phyloP scores from a whole-genome alignment of 2,329 filamentous ascomycete species.

The Sporothrix schenckii region DNA sequence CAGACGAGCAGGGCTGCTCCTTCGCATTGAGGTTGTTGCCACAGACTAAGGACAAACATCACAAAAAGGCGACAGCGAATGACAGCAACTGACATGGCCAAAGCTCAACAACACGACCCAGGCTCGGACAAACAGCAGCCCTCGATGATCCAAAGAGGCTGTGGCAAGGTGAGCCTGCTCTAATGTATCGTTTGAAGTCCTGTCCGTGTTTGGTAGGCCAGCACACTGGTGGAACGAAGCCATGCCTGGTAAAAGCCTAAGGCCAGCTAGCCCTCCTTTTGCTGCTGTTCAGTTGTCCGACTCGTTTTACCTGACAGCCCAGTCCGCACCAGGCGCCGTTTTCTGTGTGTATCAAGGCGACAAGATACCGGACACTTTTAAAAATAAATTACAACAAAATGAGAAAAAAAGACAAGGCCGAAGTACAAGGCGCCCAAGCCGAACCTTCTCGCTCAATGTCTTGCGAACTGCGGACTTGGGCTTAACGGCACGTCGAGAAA shows the following conservation, averaged over 20 bases:
- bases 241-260: not conserved
- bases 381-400: not conserved
- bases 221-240: constrained; percentile 4
- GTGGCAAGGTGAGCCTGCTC: constrained; percentile 16
- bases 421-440: not conserved
- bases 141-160: not conserved
- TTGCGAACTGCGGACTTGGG: constrained; percentile 17
- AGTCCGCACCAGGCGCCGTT: not conserved
- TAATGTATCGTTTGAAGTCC: not conserved
- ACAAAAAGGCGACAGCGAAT: not conserved
- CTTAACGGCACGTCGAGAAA: not conserved
- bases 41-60: not conserved
- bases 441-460: not conserved
- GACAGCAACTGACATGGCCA: not conserved
- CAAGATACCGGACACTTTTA: not conserved
- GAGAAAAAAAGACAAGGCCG: not conserved
- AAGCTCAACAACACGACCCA: not conserved
- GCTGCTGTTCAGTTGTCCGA: not conserved
- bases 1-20: not conserved
- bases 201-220: not conserved
- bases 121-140: not conserved
- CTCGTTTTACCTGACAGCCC: not conserved
- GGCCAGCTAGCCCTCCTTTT: not conserved
- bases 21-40: not conserved
- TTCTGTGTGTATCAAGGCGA: not conserved